Percentiles rank a stretch among this genome's conserved stretches.
Conservation (phyloP, 495 filamentous ascomycete genomes). For the Parathielavia hyrcaniae region DNA sequence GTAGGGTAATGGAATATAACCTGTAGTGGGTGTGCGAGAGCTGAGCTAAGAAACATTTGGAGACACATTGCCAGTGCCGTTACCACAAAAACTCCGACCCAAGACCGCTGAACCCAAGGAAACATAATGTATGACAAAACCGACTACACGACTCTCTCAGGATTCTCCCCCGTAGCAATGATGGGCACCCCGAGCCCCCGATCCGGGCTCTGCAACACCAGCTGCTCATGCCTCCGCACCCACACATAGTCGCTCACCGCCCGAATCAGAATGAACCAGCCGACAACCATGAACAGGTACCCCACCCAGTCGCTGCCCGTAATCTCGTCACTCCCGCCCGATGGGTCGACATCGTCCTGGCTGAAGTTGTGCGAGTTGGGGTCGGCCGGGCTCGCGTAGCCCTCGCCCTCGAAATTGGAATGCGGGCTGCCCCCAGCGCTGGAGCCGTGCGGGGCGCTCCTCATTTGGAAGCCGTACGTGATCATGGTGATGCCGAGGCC, state of each 20-base stretch:
- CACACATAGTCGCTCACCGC: conserved; percentile 82
- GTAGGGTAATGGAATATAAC: neutral
- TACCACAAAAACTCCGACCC: neutral
- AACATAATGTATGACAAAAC: neutral
- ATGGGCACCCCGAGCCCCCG: conserved; percentile 79
- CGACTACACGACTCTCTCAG: conserved; percentile 71
- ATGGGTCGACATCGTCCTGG: conserved; percentile 52
- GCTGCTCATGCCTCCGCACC: conserved; percentile 80
- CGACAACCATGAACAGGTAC: conserved; percentile 94
- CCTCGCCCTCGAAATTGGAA: conserved; percentile 47
- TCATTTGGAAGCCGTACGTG: conserved; percentile 95
- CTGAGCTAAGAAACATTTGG: neutral
- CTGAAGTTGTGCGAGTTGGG: conserved; percentile 90
- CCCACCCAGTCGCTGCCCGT: conserved; percentile 76
- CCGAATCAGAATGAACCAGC: conserved; percentile 94
- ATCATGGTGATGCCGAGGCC: conserved; percentile 95
- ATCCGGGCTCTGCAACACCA: conserved; percentile 91
- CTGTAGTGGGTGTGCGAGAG: neutral
- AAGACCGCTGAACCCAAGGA: neutral
- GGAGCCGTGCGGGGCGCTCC: conserved; percentile 33
- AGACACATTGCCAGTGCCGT: neutral
- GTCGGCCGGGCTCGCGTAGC: conserved; percentile 62
- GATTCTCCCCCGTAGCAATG: conserved; percentile 78
- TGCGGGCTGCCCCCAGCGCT: conserved; percentile 38
- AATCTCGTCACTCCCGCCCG: conserved; percentile 32